phyloP scores from a whole-genome alignment of 73 alveolate species.

The Paramecium octaurelia region DNA sequence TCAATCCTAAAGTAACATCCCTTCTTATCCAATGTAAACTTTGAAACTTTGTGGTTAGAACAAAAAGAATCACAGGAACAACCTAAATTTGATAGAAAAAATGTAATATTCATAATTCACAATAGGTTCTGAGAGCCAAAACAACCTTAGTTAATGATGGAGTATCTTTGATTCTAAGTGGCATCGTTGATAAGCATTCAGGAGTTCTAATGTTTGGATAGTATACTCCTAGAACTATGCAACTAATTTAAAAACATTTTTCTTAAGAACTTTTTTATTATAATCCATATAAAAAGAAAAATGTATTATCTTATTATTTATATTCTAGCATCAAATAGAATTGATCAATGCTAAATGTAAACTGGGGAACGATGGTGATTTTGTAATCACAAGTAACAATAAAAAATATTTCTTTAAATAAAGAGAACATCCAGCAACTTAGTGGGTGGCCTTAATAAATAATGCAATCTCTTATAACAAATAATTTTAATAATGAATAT shows the following conservation, averaged over 20 bases:
- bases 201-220: conserved; percentile 11
- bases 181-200: conserved; percentile 24
- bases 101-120: neutral
- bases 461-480: neutral
- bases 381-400: neutral
- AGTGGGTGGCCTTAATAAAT: conserved; percentile 30
- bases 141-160: conserved; percentile 8
- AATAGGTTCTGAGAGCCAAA: neutral
- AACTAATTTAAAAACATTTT: neutral
- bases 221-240: conserved; percentile 32
- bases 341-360: neutral
- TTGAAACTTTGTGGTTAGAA: neutral
- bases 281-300: conserved; percentile 39
- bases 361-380: neutral
- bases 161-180: neutral
- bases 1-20: neutral
- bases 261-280: neutral
- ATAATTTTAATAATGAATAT: conserved; percentile 1
- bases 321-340: neutral
- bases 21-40: neutral
- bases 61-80: neutral
- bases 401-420: conserved; percentile 12
- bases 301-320: neutral
- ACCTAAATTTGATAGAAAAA: neutral
- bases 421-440: conserved; percentile 38